A percentile compares a stretch with the other conserved stretches of the same genome.
Evolutionary conservation across 768 basidiomycete genomes (phyloP).

Genomic region (Grammothele lineata): DNA sequence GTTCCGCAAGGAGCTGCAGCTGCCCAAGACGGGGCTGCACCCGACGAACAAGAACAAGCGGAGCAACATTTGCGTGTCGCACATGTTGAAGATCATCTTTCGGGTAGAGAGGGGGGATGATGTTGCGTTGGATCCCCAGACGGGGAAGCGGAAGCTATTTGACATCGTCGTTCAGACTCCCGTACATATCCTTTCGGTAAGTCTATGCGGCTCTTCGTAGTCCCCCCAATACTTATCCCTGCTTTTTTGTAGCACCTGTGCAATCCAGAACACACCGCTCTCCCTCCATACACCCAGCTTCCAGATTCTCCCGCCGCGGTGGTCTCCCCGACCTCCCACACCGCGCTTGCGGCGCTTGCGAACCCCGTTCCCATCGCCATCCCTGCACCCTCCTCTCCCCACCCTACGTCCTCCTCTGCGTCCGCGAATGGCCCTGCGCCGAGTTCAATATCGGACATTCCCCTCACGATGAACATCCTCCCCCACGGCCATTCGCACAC

Average conservation of each 20-base stretch:
- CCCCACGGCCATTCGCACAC: too few relatives aligned
- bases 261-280: slow-evolving; percentile 71
- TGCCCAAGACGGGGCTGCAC: slow-evolving; percentile 59
- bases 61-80: slow-evolving; percentile 71
- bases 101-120: slow-evolving; percentile 83
- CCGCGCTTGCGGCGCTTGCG: too few relatives aligned
- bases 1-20: slow-evolving; percentile 60
- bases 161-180: slow-evolving; percentile 87
- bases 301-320: slow-evolving; percentile 21
- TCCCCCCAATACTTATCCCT: neutral
- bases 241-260: slow-evolving; percentile 64
- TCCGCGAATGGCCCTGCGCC: too few relatives aligned
- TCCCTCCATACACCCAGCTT: slow-evolving; percentile 68
- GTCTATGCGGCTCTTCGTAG: slow-evolving; percentile 23
- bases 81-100: slow-evolving; percentile 77
- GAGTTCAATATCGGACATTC: too few relatives aligned
- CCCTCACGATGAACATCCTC: too few relatives aligned
- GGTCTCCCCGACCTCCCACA: too few relatives aligned
- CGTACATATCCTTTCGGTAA: slow-evolving; percentile 81
- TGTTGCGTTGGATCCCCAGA: slow-evolving; percentile 51
- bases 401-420: too few relatives aligned
- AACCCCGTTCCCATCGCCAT: too few relatives aligned
- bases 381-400: too few relatives aligned
- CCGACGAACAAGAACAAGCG: slow-evolving; percentile 78
- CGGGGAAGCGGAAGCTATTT: slow-evolving; percentile 74